Conservation (phyloP, 2,329 filamentous ascomycete genomes). For the Thelonectria discophora region DNA sequence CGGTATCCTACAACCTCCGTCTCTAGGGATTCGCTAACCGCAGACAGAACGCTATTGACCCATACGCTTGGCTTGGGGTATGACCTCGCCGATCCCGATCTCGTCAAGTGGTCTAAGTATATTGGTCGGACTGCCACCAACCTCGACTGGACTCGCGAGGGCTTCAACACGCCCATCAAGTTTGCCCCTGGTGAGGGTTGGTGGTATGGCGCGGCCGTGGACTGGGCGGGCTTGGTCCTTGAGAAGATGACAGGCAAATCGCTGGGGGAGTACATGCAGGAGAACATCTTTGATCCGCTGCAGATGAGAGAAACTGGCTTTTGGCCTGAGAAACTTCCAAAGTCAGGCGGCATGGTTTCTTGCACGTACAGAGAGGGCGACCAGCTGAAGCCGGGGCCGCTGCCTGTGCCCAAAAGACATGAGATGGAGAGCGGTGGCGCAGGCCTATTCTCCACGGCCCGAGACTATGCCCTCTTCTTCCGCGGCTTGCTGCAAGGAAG, state of each 20-base stretch:
- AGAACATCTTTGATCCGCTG: constrained; percentile 49
- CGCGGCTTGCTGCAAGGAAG: constrained; percentile 44
- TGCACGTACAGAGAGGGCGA: constrained; percentile 36
- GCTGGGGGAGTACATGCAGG: constrained; percentile 50
- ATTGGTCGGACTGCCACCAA: constrained; percentile 46
- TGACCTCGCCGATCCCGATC: constrained; percentile 51
- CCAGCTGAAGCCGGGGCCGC: constrained; percentile 31
- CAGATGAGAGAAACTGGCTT: constrained; percentile 51
- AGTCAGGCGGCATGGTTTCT: constrained; percentile 33
- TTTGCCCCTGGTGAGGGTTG: constrained; percentile 58
- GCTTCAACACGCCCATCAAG: constrained; percentile 54
- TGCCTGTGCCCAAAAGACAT: constrained; percentile 42
- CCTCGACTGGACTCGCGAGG: constrained; percentile 46
- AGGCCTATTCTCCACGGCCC: constrained; percentile 53
- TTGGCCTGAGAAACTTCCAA: constrained; percentile 43
- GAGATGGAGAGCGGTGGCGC: constrained; percentile 54
- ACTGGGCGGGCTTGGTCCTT: constrained; percentile 58
- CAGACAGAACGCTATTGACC: constrained; percentile 53
- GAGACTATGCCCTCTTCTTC: constrained; percentile 52
- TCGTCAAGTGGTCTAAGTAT: constrained; percentile 51
- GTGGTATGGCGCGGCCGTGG: constrained; percentile 57
- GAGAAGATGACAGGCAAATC: constrained; percentile 50
- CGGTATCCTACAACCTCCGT: constrained; percentile 36
- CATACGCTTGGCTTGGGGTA: constrained; percentile 60
- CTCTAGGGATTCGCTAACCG: neutral